Conservation (phyloP, 768 basidiomycete genomes). For the Cystoderma amianthinum region DNA sequence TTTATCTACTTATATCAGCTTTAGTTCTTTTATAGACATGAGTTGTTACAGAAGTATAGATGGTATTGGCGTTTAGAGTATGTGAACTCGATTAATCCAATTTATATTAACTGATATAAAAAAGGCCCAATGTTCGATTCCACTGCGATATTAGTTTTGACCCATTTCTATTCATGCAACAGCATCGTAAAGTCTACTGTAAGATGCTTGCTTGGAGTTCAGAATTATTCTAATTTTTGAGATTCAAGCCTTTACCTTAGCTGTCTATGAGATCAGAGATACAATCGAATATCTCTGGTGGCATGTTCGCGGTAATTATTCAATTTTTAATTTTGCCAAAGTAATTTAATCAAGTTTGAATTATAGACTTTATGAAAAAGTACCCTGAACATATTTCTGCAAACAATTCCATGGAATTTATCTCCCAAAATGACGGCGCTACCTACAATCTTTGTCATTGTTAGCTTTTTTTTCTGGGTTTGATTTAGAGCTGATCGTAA, state of each 20-base stretch:
- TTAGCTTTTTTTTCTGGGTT: slow-evolving; percentile 16
- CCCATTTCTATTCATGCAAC: slow-evolving; percentile 78
- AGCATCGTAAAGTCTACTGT: slow-evolving; percentile 46
- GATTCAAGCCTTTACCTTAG: slow-evolving; percentile 1
- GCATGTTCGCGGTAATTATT: slow-evolving; percentile 80
- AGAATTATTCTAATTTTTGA: too few species aligned
- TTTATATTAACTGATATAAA: not conserved
- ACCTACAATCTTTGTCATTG: slow-evolving; percentile 70
- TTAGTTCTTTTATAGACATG: slow-evolving; percentile 84
- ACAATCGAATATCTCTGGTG: slow-evolving; percentile 68
- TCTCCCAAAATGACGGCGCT: slow-evolving; percentile 63
- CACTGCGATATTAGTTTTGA: slow-evolving; percentile 75
- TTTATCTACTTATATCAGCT: slow-evolving; percentile 1
- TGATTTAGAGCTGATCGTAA: not conserved
- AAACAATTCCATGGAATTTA: slow-evolving; percentile 65
- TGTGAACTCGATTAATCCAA: too few species aligned
- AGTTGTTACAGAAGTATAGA: slow-evolving; percentile 70
- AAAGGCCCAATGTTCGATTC: slow-evolving; percentile 68
- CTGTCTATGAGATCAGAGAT: slow-evolving; percentile 52
- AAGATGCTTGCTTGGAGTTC: too few species aligned
- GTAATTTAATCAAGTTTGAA: too few species aligned
- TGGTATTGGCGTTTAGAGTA: too few species aligned
- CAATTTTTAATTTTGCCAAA: slow-evolving; percentile 59
- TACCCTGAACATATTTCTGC: slow-evolving; percentile 55
- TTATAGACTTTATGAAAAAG: slow-evolving; percentile 55